phyloP scores from a whole-genome alignment of 495 filamentous ascomycete genomes.

The Lasiosphaeris hirsuta region DNA sequence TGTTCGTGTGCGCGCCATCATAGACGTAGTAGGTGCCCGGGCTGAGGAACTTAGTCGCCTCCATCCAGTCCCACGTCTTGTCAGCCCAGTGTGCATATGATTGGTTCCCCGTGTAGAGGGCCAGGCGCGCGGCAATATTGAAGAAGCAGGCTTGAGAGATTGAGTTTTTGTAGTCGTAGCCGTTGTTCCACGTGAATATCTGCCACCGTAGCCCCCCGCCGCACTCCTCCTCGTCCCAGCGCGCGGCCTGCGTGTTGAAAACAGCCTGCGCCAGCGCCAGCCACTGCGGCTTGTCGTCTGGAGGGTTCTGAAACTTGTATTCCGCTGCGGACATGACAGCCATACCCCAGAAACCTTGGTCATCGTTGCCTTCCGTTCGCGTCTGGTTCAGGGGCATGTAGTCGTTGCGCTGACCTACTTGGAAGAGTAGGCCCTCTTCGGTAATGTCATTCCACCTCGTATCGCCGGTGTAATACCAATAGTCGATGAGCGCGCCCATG shows the following conservation, averaged over 20 bases:
- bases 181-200: conserved; percentile 74
- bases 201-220: conserved; percentile 81
- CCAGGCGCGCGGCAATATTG: conserved; percentile 67
- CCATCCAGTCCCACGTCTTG: conserved; percentile 67
- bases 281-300: conserved; percentile 61
- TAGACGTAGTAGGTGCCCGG: conserved; percentile 49
- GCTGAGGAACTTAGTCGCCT: conserved; percentile 45
- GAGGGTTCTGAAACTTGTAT: conserved; percentile 58
- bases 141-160: conserved; percentile 70
- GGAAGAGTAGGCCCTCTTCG: conserved; percentile 55
- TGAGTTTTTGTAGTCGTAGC: conserved; percentile 75
- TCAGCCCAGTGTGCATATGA: conserved; percentile 71
- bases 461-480: conserved; percentile 65
- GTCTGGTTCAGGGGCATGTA: conserved; percentile 66
- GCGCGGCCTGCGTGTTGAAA: conserved; percentile 67
- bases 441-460: conserved; percentile 55
- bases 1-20: conserved; percentile 53
- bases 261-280: conserved; percentile 74
- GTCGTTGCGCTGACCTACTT: conserved; percentile 55
- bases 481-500: conserved; percentile 63
- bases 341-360: conserved; percentile 67
- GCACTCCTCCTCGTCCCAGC: conserved; percentile 67
- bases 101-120: conserved; percentile 64
- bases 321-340: conserved; percentile 66
- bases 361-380: conserved; percentile 62